phyloP scores from a whole-genome alignment of 305 asterid genomes.

The Plantago rigida region DNA sequence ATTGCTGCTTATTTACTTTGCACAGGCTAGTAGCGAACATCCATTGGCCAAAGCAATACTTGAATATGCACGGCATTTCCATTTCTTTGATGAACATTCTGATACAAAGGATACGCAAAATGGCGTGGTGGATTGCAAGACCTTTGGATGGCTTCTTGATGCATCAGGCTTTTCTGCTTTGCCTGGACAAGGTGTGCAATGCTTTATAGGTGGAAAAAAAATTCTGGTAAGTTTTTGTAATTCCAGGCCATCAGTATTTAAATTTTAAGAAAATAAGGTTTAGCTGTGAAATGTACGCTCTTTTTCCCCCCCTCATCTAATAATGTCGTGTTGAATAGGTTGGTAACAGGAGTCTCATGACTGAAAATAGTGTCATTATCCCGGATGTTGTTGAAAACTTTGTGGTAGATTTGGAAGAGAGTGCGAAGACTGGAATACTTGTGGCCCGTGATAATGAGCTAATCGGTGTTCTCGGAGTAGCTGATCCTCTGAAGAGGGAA shows the following conservation, averaged over 20 bases:
- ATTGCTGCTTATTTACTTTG: constrained; percentile 22
- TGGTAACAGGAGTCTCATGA: constrained; percentile 82
- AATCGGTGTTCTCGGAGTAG: constrained; percentile 83
- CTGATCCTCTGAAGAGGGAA: constrained; percentile 95
- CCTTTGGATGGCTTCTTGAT: constrained; percentile 81
- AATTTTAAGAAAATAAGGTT: constrained; percentile 6
- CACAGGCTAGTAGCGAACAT: constrained; percentile 91
- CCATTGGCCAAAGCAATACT: constrained; percentile 89
- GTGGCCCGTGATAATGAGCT: constrained; percentile 53
- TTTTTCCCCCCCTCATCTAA: constrained; percentile 19
- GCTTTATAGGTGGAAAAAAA: constrained; percentile 59
- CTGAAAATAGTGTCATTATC: constrained; percentile 48
- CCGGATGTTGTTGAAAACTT: constrained; percentile 57
- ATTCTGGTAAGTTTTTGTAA: constrained; percentile 57
- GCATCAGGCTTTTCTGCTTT: constrained; percentile 64
- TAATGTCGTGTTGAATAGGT: constrained; percentile 40
- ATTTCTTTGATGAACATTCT: constrained; percentile 65
- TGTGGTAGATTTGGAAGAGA: constrained; percentile 82
- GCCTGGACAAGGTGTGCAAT: constrained; percentile 92
- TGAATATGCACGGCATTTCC: constrained; percentile 90
- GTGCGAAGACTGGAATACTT: constrained; percentile 84
- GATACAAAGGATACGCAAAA: constrained; percentile 36
- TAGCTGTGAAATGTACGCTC: constrained; percentile 3
- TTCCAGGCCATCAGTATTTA: constrained; percentile 2
- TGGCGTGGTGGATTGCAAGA: constrained; percentile 37